These are phyloP conservation scores for Ceriops decandra DNA, from an alignment of 345 rosid genomes.

Conservation along the genomic window DNA sequence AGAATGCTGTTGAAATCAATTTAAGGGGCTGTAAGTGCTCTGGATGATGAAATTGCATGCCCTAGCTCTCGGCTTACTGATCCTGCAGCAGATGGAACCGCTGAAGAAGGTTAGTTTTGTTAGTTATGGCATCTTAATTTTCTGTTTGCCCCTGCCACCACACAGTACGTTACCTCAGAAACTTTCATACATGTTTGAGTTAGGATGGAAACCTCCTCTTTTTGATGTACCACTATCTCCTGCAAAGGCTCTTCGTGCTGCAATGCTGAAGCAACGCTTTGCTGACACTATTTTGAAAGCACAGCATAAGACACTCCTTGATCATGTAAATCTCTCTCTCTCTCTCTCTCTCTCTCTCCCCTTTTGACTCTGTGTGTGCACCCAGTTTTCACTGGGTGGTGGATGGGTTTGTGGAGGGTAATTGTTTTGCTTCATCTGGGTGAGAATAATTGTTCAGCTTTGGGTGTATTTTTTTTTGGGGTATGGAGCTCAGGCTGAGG, in stretches of 20 bases:
- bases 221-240: slow-evolving; percentile 58
- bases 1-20: slow-evolving; percentile 20
- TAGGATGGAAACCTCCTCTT: slow-evolving; percentile 43
- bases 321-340: slow-evolving; percentile 39
- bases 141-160: background rate
- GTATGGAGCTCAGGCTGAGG: too few relatives aligned
- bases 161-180: background rate
- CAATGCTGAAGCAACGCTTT: slow-evolving; percentile 63
- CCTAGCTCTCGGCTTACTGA: slow-evolving; percentile 41
- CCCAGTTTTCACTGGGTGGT: too few relatives aligned
- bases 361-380: too few relatives aligned
- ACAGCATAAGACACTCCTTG: slow-evolving; percentile 54
- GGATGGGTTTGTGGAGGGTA: too few relatives aligned
- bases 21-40: slow-evolving; percentile 61
- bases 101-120: slow-evolving; percentile 47
- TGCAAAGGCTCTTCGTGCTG: slow-evolving; percentile 77
- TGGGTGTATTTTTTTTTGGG: background rate
- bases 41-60: slow-evolving; percentile 46
- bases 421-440: too few relatives aligned
- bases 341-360: too few relatives aligned
- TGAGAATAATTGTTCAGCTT: too few relatives aligned
- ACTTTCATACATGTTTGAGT: slow-evolving; percentile 3
- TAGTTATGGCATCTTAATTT: background rate
- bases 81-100: slow-evolving; percentile 35
- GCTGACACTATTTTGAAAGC: slow-evolving; percentile 75